Conservation (phyloP, 306 rosid genomes). For the Acacia crassicarpa region DNA sequence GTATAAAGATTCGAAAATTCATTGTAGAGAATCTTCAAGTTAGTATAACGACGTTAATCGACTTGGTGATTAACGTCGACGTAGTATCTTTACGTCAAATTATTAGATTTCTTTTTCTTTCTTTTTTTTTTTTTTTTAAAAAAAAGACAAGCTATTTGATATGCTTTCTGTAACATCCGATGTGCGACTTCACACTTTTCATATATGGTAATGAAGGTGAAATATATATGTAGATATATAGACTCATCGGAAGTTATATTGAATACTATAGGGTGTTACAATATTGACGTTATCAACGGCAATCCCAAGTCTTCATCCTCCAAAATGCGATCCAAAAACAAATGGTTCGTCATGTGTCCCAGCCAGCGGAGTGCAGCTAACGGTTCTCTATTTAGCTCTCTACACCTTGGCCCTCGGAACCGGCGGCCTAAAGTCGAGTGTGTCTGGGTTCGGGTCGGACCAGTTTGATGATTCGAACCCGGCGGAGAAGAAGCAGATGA, state of each 20-base stretch:
- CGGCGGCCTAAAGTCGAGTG: slow-evolving; percentile 79
- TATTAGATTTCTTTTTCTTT: no score
- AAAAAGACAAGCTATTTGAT: no score
- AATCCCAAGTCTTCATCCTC: slow-evolving; percentile 78
- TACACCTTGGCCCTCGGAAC: slow-evolving; percentile 79
- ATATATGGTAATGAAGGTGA: no score
- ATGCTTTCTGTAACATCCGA: no score
- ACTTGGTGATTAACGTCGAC: neutral
- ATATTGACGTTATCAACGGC: slow-evolving; percentile 74
- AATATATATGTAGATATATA: no score
- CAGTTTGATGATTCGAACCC: slow-evolving; percentile 69
- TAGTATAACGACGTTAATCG: neutral
- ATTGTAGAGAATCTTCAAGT: neutral
- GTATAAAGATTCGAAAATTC: neutral
- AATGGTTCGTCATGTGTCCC: slow-evolving; percentile 34
- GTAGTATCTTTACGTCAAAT: no score
- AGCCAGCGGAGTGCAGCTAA: slow-evolving; percentile 58
- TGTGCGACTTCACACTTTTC: no score
- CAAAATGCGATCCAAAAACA: slow-evolving; percentile 43
- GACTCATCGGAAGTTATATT: neutral
- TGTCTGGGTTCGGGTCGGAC: slow-evolving; percentile 86
- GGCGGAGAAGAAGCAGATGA: slow-evolving; percentile 56
- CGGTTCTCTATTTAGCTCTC: slow-evolving; percentile 57
- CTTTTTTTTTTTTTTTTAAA: no score
- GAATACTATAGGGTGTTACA: slow-evolving; percentile 67